Evolutionary conservation across 768 basidiomycete genomes (phyloP).

Genomic region (Pleurotus platypus): DNA sequence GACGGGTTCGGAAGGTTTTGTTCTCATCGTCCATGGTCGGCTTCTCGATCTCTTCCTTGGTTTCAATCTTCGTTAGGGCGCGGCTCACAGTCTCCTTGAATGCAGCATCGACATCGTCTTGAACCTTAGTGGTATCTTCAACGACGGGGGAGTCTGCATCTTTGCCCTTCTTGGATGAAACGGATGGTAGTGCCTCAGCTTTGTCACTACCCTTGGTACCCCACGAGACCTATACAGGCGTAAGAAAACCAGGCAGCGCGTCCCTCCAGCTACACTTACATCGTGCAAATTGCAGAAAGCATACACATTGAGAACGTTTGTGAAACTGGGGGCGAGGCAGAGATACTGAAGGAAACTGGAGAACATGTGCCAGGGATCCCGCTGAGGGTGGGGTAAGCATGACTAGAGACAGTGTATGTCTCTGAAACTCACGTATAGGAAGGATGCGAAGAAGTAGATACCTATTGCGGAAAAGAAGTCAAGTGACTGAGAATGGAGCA

Average conservation of each 20-base stretch:
- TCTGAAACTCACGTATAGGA: slow-evolving; percentile 68
- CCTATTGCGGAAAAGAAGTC: slow-evolving; percentile 29
- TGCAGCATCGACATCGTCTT: slow-evolving; percentile 75
- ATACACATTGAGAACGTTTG: slow-evolving; percentile 93
- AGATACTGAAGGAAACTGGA: slow-evolving; percentile 92
- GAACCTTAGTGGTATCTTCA: slow-evolving; percentile 68
- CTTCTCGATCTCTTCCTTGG: slow-evolving; percentile 50
- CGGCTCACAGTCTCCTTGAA: slow-evolving; percentile 84
- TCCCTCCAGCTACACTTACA: slow-evolving; percentile 33
- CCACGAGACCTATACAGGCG: slow-evolving; percentile 67
- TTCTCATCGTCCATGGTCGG: slow-evolving; percentile 79
- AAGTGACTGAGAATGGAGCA: slow-evolving; percentile 6
- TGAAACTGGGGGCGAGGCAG: slow-evolving; percentile 88
- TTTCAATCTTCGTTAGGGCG: slow-evolving; percentile 61
- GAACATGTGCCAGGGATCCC: slow-evolving; percentile 98
- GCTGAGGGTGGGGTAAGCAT: slow-evolving; percentile 34
- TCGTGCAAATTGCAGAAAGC: slow-evolving; percentile 97
- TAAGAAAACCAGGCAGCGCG: background rate
- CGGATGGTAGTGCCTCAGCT: slow-evolving; percentile 78
- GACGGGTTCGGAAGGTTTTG: slow-evolving; percentile 79
- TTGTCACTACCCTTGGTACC: slow-evolving; percentile 96
- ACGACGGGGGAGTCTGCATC: slow-evolving; percentile 66
- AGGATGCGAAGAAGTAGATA: slow-evolving; percentile 80
- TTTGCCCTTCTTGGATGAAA: slow-evolving; percentile 51
- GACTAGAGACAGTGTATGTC: background rate